Conservation (phyloP, 1,284 basidiomycete genomes). For the Apiotrichum akiyoshidainum region DNA sequence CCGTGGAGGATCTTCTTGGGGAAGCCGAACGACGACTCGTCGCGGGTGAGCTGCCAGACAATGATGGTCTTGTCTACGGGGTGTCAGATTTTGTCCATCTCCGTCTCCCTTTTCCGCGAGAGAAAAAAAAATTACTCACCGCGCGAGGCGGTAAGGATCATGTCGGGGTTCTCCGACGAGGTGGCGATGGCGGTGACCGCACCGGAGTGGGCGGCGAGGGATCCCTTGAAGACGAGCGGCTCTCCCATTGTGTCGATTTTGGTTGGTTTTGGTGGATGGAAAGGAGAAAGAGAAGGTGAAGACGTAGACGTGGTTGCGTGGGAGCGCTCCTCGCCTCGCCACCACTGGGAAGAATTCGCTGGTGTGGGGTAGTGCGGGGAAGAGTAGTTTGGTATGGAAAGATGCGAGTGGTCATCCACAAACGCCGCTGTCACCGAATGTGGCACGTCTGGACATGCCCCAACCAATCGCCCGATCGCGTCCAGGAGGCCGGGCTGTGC, state of each 20-base stretch:
- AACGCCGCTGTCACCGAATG: too few relatives aligned
- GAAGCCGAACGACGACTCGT: constrained; percentile 83
- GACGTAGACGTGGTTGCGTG: too few relatives aligned
- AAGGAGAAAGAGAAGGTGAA: constrained; percentile 31
- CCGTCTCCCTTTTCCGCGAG: background rate
- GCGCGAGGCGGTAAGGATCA: constrained; percentile 94
- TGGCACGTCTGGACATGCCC: too few relatives aligned
- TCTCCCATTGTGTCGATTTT: constrained; percentile 62
- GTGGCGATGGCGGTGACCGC: constrained; percentile 97
- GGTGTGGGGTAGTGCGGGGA: too few relatives aligned
- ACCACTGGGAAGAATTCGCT: too few relatives aligned
- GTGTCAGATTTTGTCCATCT: constrained; percentile 17
- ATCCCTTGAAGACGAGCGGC: constrained; percentile 85
- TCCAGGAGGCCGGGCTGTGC: too few relatives aligned
- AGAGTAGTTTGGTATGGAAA: too few relatives aligned
- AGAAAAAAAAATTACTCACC: constrained; percentile 58
- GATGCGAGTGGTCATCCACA: too few relatives aligned
- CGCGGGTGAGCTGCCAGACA: constrained; percentile 97
- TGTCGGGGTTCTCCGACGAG: constrained; percentile 92
- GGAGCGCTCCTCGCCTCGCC: too few relatives aligned
- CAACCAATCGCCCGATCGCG: too few relatives aligned
- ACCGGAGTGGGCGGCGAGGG: constrained; percentile 90
- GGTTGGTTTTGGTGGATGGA: constrained; percentile 8
- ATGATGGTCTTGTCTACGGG: constrained; percentile 96
- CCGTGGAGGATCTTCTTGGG: constrained; percentile 97